Evolutionary conservation across 805 yeast species (phyloP).

Genomic region (Isabelozyma rhagii): DNA sequence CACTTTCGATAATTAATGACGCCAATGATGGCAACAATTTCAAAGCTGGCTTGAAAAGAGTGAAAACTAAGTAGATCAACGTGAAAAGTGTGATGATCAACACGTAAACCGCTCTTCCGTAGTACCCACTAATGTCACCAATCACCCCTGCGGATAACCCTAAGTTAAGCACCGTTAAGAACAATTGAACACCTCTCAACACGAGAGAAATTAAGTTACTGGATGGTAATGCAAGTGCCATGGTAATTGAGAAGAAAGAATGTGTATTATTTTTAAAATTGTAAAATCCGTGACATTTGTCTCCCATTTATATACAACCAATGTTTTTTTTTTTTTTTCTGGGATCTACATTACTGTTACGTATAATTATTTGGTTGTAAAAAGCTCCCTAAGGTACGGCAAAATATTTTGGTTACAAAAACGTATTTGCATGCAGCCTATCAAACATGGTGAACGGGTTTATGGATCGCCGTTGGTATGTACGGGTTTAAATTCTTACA

Average conservation of each 20-base stretch:
- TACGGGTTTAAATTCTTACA: not conserved
- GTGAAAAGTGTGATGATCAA: constrained; percentile 11
- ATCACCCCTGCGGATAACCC: constrained; percentile 12
- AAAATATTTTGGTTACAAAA: too few relatives aligned
- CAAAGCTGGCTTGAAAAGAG: constrained; percentile 6
- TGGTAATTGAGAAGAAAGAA: not conserved
- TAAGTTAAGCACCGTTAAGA: constrained; percentile 11
- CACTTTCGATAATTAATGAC: constrained; percentile 10
- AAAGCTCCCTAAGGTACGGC: not conserved
- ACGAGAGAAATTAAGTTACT: not conserved
- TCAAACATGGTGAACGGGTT: not conserved
- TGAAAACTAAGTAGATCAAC: constrained; percentile 4
- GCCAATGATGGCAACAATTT: constrained; percentile 4
- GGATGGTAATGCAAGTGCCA: not conserved
- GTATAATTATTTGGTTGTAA: not conserved
- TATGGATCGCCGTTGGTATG: not conserved
- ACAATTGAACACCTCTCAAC: constrained; percentile 11
- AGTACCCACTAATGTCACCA: constrained; percentile 1
- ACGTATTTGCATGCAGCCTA: not conserved
- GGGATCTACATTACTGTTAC: not conserved
- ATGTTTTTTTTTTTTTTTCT: too few relatives aligned
- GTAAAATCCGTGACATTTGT: not conserved
- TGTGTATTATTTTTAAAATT: too few relatives aligned
- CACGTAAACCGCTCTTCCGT: constrained; percentile 7
- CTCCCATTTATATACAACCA: not conserved